A percentile compares a stretch with the other conserved stretches of the same genome.
These are phyloP conservation scores for Plectosphaerella sp. DNA, from an alignment of 2,329 filamentous ascomycete genomes.

Conservation along the genomic window DNA sequence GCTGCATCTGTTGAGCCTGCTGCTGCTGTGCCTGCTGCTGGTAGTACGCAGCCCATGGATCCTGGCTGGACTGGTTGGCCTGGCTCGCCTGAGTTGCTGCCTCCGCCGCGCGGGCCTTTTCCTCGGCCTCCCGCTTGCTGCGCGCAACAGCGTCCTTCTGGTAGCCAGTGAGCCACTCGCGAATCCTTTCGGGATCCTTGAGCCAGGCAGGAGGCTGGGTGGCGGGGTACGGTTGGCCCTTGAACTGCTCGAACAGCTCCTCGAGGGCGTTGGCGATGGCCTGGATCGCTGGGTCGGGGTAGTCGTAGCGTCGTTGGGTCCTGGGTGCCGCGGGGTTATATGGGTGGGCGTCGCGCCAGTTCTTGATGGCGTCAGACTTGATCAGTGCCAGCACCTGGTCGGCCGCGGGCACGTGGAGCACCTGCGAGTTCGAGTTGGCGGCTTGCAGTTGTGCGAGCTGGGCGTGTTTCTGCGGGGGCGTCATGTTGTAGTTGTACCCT, in stretches of 20 bases:
- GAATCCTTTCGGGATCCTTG: constrained; percentile 37
- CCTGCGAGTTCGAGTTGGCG: constrained; percentile 1
- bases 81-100: constrained; percentile 13
- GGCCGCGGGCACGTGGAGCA: constrained; percentile 21
- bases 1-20: constrained; percentile 29
- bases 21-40: constrained; percentile 18
- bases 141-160: constrained; percentile 32
- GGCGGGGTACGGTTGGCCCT: constrained; percentile 43
- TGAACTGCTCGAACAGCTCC: constrained; percentile 33
- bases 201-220: constrained; percentile 50
- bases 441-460: neutral
- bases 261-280: constrained; percentile 38
- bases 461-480: constrained; percentile 4
- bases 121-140: constrained; percentile 33
- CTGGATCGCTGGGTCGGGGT: constrained; percentile 37
- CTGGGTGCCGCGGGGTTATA: constrained; percentile 22
- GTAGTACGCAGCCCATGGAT: constrained; percentile 23
- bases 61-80: constrained; percentile 9
- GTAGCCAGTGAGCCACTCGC: constrained; percentile 50
- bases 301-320: constrained; percentile 27
- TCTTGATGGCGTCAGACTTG: constrained; percentile 34
- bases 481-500: constrained; percentile 12
- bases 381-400: constrained; percentile 38
- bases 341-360: constrained; percentile 37
- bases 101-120: constrained; percentile 26